A percentile compares a stretch with the other conserved stretches of the same genome.
These are phyloP conservation scores for Selaginella tamariscina DNA, from an alignment of 75 land plant genomes.

Conservation along the genomic window DNA sequence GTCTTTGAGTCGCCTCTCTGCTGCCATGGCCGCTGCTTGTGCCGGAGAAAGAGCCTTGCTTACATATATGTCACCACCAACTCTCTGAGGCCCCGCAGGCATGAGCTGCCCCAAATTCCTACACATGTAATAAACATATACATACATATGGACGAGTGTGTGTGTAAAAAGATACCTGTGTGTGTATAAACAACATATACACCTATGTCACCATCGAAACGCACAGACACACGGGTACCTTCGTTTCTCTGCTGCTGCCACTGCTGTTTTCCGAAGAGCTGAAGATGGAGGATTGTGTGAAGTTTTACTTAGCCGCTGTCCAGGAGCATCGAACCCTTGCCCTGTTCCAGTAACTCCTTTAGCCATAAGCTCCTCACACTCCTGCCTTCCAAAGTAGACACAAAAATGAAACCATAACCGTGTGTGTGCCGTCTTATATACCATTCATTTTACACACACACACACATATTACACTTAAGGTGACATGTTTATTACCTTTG, in stretches of 20 bases:
- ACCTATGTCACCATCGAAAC: no score
- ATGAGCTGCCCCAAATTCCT: conserved; percentile 43
- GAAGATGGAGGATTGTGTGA: conserved; percentile 54
- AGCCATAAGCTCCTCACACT: conserved; percentile 74
- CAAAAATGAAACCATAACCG: not conserved
- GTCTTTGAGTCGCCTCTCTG: conserved; percentile 76
- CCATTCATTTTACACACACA: no score
- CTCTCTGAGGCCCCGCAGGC: conserved; percentile 64
- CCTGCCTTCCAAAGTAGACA: conserved; percentile 28
- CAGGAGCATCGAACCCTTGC: conserved; percentile 81
- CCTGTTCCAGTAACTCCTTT: conserved; percentile 81
- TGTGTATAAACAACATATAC: no score
- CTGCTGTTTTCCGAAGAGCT: conserved; percentile 42
- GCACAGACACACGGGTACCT: no score
- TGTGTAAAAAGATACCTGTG: no score
- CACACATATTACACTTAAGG: no score
- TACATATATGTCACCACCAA: conserved; percentile 75
- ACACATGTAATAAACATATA: no score
- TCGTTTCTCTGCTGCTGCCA: conserved; percentile 76
- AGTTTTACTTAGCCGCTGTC: conserved; percentile 62
- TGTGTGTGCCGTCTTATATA: no score
- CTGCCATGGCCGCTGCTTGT: conserved; percentile 99
- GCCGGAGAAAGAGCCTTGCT: conserved; percentile 73
- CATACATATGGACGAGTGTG: no score
- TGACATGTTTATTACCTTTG: conserved; percentile 61